These are phyloP conservation scores for Gossypium mustelinum DNA, from an alignment of 345 rosid species.

Conservation along the genomic window DNA sequence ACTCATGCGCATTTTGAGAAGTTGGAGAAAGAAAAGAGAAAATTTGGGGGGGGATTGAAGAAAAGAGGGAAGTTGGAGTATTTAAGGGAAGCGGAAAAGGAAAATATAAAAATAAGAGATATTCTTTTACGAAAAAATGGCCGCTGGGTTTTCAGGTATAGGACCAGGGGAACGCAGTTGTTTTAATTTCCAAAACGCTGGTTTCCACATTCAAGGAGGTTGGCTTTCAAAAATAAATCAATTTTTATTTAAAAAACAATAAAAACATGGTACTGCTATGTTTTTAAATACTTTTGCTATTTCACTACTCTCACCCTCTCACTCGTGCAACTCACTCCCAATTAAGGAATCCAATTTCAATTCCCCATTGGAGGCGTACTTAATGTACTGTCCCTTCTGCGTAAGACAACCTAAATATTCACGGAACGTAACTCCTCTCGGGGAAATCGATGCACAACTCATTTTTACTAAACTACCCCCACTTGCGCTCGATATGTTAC, in stretches of 20 bases:
- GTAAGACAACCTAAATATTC: background rate
- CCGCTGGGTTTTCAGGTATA: conserved; percentile 34
- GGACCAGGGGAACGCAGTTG: conserved; percentile 24
- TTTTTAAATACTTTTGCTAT: background rate
- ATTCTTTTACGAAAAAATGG: background rate
- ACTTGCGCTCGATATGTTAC: background rate
- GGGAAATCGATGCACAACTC: conserved; percentile 10
- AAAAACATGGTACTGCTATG: background rate
- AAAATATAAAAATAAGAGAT: background rate
- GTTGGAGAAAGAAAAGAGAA: background rate
- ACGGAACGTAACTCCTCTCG: conserved; percentile 6
- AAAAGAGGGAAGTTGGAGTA: conserved; percentile 3
- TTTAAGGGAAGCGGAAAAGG: background rate
- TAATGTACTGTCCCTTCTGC: conserved; percentile 11
- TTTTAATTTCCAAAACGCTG: conserved; percentile 33
- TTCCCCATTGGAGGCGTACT: conserved; percentile 8
- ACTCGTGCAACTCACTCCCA: conserved; percentile 19
- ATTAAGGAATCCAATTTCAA: background rate
- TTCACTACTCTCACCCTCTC: background rate
- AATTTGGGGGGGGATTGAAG: conserved; percentile 13
- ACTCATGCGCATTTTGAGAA: conserved; percentile 72
- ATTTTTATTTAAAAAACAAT: background rate
- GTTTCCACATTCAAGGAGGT: conserved; percentile 37
- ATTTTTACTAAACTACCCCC: background rate
- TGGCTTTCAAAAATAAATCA: background rate